These are phyloP conservation scores for Aspergillus pseudotamarii DNA, from an alignment of 2,329 filamentous ascomycete species.

Conservation along the genomic window DNA sequence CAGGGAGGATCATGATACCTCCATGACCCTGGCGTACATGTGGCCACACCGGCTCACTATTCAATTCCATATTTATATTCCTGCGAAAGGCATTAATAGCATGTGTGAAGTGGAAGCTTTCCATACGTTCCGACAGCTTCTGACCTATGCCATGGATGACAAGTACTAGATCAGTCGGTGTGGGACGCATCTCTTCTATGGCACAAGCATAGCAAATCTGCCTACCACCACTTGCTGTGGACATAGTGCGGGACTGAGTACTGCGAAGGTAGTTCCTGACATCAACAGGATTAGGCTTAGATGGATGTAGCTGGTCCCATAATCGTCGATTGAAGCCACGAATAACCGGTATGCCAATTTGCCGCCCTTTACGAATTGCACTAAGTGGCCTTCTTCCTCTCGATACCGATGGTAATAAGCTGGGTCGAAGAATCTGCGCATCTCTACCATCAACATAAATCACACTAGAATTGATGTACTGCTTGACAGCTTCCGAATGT, in stretches of 20 bases:
- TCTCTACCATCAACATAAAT: slow-evolving; percentile 78
- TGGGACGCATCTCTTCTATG: slow-evolving; percentile 64
- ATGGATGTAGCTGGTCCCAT: slow-evolving; percentile 75
- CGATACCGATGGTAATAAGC: slow-evolving; percentile 79
- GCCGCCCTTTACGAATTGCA: slow-evolving; percentile 80
- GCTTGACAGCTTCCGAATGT: slow-evolving; percentile 52
- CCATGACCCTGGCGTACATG: slow-evolving; percentile 77
- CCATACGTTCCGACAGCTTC: slow-evolving; percentile 90
- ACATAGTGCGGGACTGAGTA: slow-evolving; percentile 37
- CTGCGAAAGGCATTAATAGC: slow-evolving; percentile 89
- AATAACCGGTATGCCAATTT: slow-evolving; percentile 83
- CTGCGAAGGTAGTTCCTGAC: slow-evolving; percentile 46
- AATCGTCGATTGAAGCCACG: slow-evolving; percentile 78
- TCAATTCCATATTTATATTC: slow-evolving; percentile 81
- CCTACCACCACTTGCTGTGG: slow-evolving; percentile 25
- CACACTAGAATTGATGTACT: slow-evolving; percentile 76
- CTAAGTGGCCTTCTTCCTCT: slow-evolving; percentile 79
- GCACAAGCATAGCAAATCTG: slow-evolving; percentile 59
- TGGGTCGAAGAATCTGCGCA: slow-evolving; percentile 86
- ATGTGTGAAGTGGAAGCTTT: slow-evolving; percentile 97
- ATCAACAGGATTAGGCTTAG: slow-evolving; percentile 45
- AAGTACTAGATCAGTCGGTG: slow-evolving; percentile 83
- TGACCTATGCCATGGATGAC: slow-evolving; percentile 96
- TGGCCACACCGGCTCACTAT: slow-evolving; percentile 71
- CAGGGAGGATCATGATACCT: slow-evolving; percentile 88